phyloP scores from a whole-genome alignment of 768 basidiomycete genomes.

The Arthromyces matolae region DNA sequence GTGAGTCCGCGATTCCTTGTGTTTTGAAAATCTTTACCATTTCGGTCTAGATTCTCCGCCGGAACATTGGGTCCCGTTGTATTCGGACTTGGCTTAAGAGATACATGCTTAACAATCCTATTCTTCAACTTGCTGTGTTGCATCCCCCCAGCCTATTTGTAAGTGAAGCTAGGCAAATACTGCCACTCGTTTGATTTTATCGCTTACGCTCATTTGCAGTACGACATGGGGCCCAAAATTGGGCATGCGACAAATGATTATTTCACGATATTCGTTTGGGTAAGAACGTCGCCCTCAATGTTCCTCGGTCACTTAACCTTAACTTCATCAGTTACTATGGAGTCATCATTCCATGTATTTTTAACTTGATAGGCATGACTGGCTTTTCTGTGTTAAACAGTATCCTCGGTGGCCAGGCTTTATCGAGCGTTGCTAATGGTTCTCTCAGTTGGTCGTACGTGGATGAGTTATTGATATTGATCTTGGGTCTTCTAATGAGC shows the following conservation, averaged over 20 bases:
- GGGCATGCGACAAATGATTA: slow-evolving; percentile 85
- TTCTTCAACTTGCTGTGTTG: slow-evolving; percentile 66
- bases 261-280: slow-evolving; percentile 45
- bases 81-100: slow-evolving; percentile 57
- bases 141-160: slow-evolving; percentile 62
- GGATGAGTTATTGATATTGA: neutral
- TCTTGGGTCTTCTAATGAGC: neutral
- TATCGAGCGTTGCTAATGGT: slow-evolving; percentile 38
- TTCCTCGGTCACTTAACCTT: neutral
- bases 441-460: slow-evolving; percentile 43
- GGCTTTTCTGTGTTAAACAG: slow-evolving; percentile 72
- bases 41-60: slow-evolving; percentile 49
- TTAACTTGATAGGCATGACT: slow-evolving; percentile 61
- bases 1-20: slow-evolving; percentile 21
- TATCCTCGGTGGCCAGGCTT: slow-evolving; percentile 63
- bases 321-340: slow-evolving; percentile 52
- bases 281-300: slow-evolving; percentile 11
- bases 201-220: slow-evolving; percentile 18
- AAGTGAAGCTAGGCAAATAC: slow-evolving; percentile 11
- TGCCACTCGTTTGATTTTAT: no score
- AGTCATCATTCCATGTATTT: slow-evolving; percentile 52
- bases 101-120: slow-evolving; percentile 61
- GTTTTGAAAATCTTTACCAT: neutral
- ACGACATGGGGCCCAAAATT: slow-evolving; percentile 78
- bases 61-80: slow-evolving; percentile 63